Conservation (phyloP, 768 basidiomycete species). For the Sutorius australiensis region DNA sequence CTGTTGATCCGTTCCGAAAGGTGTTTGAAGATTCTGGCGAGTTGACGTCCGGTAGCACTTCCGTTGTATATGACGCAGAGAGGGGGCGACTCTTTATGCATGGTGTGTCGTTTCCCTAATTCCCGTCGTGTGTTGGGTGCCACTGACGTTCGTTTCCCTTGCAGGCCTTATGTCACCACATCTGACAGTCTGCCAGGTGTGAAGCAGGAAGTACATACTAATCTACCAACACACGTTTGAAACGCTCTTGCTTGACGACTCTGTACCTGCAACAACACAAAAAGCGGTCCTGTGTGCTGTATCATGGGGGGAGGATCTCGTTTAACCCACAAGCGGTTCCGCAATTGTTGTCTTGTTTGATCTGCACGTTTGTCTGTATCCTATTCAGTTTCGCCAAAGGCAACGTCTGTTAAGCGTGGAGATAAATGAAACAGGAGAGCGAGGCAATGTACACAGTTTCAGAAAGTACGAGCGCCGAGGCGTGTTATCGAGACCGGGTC, state of each 20-base stretch:
- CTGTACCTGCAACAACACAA: neutral
- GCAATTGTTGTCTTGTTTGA: conserved; percentile 1
- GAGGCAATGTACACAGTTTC: neutral
- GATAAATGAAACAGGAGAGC: neutral
- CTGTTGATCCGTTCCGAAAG: conserved; percentile 32
- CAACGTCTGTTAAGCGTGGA: neutral
- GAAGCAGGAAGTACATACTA: neutral
- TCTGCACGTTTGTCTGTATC: neutral
- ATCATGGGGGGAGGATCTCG: neutral
- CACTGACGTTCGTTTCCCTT: conserved; percentile 5
- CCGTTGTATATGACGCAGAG: conserved; percentile 51
- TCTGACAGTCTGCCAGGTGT: conserved; percentile 32
- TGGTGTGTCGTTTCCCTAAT: conserved; percentile 38
- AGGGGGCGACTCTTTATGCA: conserved; percentile 52
- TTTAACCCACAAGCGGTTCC: neutral
- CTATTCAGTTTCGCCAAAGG: neutral
- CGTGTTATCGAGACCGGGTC: conserved; percentile 6
- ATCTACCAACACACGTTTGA: conserved; percentile 1
- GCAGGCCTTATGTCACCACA: conserved; percentile 34
- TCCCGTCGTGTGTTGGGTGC: neutral
- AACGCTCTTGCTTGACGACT: neutral
- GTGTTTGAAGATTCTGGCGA: conserved; percentile 66
- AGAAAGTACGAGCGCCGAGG: neutral
- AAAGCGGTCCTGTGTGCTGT: neutral
- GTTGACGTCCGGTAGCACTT: conserved; percentile 53